Conservation (phyloP, 495 filamentous ascomycete species). For the Aspergillus wentii region DNA sequence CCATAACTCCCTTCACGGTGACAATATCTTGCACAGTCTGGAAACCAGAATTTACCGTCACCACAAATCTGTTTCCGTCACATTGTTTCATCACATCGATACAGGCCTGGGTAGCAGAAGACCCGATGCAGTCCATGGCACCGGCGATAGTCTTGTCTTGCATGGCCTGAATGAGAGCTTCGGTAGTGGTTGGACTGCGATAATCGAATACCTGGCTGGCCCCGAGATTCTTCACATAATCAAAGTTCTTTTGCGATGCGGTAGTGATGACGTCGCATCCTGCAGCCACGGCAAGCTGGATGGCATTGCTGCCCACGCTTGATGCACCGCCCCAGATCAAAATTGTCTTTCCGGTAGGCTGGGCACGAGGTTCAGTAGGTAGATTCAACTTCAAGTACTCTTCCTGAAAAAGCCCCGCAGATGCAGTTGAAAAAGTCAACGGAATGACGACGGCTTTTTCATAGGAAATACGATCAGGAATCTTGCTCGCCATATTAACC, state of each 20-base stretch:
- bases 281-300: constrained; percentile 55
- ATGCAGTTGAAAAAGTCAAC: constrained; percentile 46
- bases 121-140: constrained; percentile 15
- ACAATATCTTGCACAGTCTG: constrained; percentile 7
- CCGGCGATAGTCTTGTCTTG: constrained; percentile 25
- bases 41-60: constrained; percentile 6
- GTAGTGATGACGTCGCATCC: constrained; percentile 57
- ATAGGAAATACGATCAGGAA: constrained; percentile 17
- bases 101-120: constrained; percentile 7
- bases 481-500: constrained; percentile 3
- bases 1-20: constrained; percentile 11
- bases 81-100: constrained; percentile 10
- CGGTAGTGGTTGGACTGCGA: constrained; percentile 24
- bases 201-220: constrained; percentile 59
- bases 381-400: constrained; percentile 35
- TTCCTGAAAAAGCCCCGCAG: constrained; percentile 45
- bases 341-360: constrained; percentile 37
- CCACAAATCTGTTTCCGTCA: constrained; percentile 13
- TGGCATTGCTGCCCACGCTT: constrained; percentile 54
- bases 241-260: constrained; percentile 48
- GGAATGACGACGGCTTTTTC: constrained; percentile 34
- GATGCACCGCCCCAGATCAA: constrained; percentile 58
- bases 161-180: constrained; percentile 16
- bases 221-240: constrained; percentile 46
- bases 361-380: constrained; percentile 24